Base-by-base conservation (phyloP, 2,329 filamentous ascomycete species). In the Elsinoe arachidis region DNA sequence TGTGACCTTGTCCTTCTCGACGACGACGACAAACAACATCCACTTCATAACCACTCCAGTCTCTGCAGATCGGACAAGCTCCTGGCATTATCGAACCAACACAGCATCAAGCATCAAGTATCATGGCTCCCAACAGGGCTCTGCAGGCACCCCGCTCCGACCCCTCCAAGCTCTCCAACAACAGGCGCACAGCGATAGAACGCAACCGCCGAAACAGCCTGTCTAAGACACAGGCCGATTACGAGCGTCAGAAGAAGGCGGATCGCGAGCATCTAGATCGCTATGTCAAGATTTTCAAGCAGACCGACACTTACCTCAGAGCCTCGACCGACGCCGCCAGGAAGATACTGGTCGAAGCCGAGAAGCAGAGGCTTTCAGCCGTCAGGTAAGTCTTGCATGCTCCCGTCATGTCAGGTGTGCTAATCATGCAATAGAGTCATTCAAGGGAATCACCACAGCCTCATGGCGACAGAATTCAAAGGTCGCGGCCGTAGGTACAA, bases 211-310 rank as follows among this genome's bases (percentile, higher is more conserved):
- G 49, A 17, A 26, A 9, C 11, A 19, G 19, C 19, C 12, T 23
- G 15, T 53, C 15, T 17, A 26, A 38, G 19, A 46, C 41, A 14
- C 41, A 46, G 19, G 49, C 49, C 14, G 49, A 53, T 14, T 53
- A 38, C 19, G 49, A 53, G 34, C n/a, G 49, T 7, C 49, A 53
- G 34, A 53, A 53, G 17, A 53, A 53, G 33, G 49, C 49, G 14
- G 49, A 53, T 15, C 11, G n/a, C 2, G 49, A 53, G 19, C 17
- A 53, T 26, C 4, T 38, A 2, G 33, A 34, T 19, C 49, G 49
- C 10, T 6, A 15, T 15, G 9, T 38, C 33, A n/a, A 26, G 5
- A 26, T 53, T 1, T 53, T 53, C 49, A 53, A 53, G 17, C 7
- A 38, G 11, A 37, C 33, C 3, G 49, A 53, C 17, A 19, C 14